Conservation (phyloP, 495 filamentous ascomycete species). For the Annulohypoxylon maeteangense region DNA sequence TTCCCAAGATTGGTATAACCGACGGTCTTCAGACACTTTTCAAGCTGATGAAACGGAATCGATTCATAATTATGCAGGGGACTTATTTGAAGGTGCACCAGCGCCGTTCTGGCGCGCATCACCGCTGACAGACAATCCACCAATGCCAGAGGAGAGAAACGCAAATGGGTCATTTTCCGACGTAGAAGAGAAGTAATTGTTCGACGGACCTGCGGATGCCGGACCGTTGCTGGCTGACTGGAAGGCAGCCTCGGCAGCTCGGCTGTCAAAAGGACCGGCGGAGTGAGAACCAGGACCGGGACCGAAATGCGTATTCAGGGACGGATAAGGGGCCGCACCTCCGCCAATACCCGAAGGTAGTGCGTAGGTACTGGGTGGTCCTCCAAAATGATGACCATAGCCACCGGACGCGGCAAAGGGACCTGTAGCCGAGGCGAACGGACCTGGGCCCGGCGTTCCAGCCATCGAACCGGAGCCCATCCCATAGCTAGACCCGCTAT, state of each 20-base stretch:
- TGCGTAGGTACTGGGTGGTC: conserved; percentile 87
- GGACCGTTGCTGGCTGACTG: conserved; percentile 82
- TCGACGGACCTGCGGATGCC: conserved; percentile 71
- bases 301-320: conserved; percentile 81
- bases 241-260: conserved; percentile 91
- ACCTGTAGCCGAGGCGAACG: conserved; percentile 75
- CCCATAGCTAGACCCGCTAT: conserved; percentile 80
- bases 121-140: conserved; percentile 81
- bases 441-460: conserved; percentile 84
- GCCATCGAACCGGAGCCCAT: conserved; percentile 82
- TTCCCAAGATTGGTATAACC: conserved; percentile 51
- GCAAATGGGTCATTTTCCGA: conserved; percentile 84
- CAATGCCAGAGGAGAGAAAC: conserved; percentile 85
- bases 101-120: conserved; percentile 83
- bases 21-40: conserved; percentile 35
- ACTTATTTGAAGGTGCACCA: conserved; percentile 69
- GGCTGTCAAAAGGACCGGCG: conserved; percentile 90
- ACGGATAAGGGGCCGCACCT: conserved; percentile 81
- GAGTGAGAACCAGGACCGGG: conserved; percentile 79
- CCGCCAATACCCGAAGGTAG: conserved; percentile 90
- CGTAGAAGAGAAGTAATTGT: conserved; percentile 64
- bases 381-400: conserved; percentile 89
- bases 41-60: background rate
- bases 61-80: conserved; percentile 61
- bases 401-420: conserved; percentile 77